phyloP scores from a whole-genome alignment of 331 rosid species.

The Saraca asoca region DNA sequence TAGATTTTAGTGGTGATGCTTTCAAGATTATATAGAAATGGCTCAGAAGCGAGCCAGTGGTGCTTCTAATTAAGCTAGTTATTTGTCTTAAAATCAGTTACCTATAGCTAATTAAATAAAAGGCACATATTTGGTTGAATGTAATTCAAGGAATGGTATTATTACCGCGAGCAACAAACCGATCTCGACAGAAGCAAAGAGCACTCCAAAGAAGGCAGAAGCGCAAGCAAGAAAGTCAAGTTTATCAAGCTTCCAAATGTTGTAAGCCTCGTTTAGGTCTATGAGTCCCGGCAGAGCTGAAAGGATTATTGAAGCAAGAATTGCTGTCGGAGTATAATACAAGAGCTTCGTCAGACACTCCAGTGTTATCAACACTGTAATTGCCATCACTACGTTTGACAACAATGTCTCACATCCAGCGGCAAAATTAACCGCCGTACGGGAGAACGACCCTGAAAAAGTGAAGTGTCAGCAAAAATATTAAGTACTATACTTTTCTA shows the following conservation, averaged over 20 bases:
- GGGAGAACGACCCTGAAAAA: constrained; percentile 75
- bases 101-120: too few relatives aligned
- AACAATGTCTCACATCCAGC: constrained; percentile 74
- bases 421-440: constrained; percentile 72
- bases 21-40: too few relatives aligned
- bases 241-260: constrained; percentile 82
- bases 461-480: too few relatives aligned
- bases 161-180: constrained; percentile 73
- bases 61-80: too few relatives aligned
- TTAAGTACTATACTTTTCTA: too few relatives aligned
- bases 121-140: too few relatives aligned
- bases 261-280: constrained; percentile 50
- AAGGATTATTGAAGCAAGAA: constrained; percentile 73
- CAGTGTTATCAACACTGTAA: constrained; percentile 63
- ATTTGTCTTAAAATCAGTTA: too few relatives aligned
- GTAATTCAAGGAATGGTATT: too few relatives aligned
- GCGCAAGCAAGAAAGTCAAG: constrained; percentile 71
- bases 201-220: constrained; percentile 77
- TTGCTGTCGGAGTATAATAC: constrained; percentile 75
- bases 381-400: constrained; percentile 79
- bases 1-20: too few relatives aligned
- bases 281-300: constrained; percentile 89
- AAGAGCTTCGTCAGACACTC: constrained; percentile 62
- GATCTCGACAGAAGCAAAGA: constrained; percentile 71
- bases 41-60: too few relatives aligned